Evolutionary conservation across 2,329 filamentous ascomycete genomes (phyloP), one percentile per base, ranked within the genome.

Genomic region (Aspergillus sergii): DNA sequence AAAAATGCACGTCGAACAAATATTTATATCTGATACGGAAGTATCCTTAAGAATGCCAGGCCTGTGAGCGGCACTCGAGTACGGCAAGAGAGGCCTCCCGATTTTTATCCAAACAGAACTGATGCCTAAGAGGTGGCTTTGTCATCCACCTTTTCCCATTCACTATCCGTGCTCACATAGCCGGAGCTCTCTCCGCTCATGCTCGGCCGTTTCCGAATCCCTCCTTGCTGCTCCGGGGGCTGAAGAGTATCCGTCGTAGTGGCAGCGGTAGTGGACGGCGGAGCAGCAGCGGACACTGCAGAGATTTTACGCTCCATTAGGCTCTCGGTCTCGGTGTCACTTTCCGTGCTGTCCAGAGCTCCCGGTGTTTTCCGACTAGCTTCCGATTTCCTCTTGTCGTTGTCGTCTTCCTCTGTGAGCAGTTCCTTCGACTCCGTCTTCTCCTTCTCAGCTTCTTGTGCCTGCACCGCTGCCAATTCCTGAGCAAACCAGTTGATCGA

Each of bases 401-500:
- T 48, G 51, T 48, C 39, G 26, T 66, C 61, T 16, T 30, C 65
- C 58, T 69, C 68, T 59, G 68, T 68, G 19, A 72, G 68, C 64
- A 73, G 72, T 66, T 74, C 71, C 81, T 73, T 82, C 82, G 57
- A 19, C 69, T 70, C 77, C 71, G 76, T 78, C 70, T 72, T 75
- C 71, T 77, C 79, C 54, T 58, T 43, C 28, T 82, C 75, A 64
- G 74, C 72, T 67, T 81, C 77, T 67, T 78, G 82, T 21, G 82
- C 82, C 66, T 85, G 83, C 69, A 83, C 82, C 70, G 83, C 79
- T 34, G 77, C 75, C 58, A 89, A 77, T 74, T 89, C 94, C 53
- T 81, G 81, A 60, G 92, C 93, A 75, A 99, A 98, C 95, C 95
- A 99, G 85, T 98, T 98, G 81, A 98, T 94, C 62, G 91, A 88